A percentile compares a stretch with the other conserved stretches of the same genome.
These are phyloP conservation scores for Melampsora larici-populina DNA, from an alignment of 1,284 basidiomycete genomes.

Conservation along the genomic window DNA sequence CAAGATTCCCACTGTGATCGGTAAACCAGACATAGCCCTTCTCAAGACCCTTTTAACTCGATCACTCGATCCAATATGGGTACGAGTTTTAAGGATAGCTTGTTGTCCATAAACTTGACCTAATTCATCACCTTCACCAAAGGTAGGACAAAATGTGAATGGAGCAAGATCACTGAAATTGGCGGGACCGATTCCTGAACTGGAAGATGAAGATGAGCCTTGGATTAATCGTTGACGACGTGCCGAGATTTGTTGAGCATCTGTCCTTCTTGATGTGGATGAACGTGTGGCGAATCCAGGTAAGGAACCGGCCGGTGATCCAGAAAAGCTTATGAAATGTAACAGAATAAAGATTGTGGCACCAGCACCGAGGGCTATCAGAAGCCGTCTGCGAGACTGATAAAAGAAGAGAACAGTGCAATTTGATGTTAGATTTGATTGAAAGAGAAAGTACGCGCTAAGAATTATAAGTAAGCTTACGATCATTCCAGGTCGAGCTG, in stretches of 20 bases:
- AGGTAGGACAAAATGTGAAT: conserved; percentile 83
- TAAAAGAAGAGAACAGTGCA: background rate
- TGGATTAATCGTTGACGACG: conserved; percentile 35
- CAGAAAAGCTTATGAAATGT: conserved; percentile 41
- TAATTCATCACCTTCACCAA: conserved; percentile 74
- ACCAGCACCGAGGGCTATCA: conserved; percentile 21
- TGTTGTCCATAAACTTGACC: conserved; percentile 74
- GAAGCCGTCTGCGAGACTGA: conserved; percentile 34
- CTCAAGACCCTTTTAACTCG: conserved; percentile 77
- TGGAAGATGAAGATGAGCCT: conserved; percentile 22
- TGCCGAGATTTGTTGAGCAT: conserved; percentile 43
- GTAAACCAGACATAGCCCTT: conserved; percentile 76
- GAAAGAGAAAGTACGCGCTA: background rate
- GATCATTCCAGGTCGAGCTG: conserved; percentile 1
- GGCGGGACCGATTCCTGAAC: conserved; percentile 26
- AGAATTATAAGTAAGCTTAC: conserved; percentile 12
- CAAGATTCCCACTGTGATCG: conserved; percentile 82
- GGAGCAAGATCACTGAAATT: conserved; percentile 62
- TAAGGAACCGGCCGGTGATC: conserved; percentile 17
- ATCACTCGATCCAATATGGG: conserved; percentile 77
- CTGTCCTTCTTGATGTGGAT: conserved; percentile 25
- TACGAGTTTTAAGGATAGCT: conserved; percentile 68
- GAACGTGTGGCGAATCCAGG: conserved; percentile 37
- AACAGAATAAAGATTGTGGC: conserved; percentile 29
- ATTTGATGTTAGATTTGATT: background rate